phyloP scores from a whole-genome alignment of 1,284 basidiomycete species.

The Phellopilus nigrolimitatus region DNA sequence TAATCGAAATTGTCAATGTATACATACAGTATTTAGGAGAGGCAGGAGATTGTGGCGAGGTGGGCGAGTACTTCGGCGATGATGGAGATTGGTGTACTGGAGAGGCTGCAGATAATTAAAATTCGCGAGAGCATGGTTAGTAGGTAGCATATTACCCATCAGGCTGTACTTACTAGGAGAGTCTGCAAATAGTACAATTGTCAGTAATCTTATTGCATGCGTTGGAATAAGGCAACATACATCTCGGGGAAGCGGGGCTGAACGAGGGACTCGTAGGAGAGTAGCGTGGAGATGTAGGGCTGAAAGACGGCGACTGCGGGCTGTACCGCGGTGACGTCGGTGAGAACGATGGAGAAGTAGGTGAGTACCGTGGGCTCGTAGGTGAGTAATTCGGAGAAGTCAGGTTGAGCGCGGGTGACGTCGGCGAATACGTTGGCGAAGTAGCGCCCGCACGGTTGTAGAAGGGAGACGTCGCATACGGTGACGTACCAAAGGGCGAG shows the following conservation, averaged over 20 bases:
- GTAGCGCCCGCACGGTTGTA: conserved; percentile 70
- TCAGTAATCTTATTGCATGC: too few species aligned
- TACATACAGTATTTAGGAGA: conserved; percentile 84
- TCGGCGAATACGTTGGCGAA: conserved; percentile 84
- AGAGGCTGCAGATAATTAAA: conserved; percentile 35
- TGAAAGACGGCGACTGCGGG: conserved; percentile 80
- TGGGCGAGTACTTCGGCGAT: conserved; percentile 83
- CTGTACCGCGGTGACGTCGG: conserved; percentile 82
- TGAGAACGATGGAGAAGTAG: conserved; percentile 82
- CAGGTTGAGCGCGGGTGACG: conserved; percentile 72
- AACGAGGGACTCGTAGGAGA: conserved; percentile 84
- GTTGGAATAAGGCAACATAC: conserved; percentile 42
- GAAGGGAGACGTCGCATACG: conserved; percentile 76
- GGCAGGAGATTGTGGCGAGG: conserved; percentile 76
- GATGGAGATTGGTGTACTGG: conserved; percentile 78
- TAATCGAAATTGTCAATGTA: not conserved
- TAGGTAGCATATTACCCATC: conserved; percentile 16
- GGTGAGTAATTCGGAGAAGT: conserved; percentile 86
- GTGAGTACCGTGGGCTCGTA: conserved; percentile 82
- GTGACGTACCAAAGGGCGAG: conserved; percentile 77
- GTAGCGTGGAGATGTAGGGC: conserved; percentile 79
- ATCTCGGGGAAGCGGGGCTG: conserved; percentile 81
- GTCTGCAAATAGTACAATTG: conserved; percentile 51
- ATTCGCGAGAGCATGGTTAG: conserved; percentile 23
- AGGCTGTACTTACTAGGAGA: conserved; percentile 63